Evolutionary conservation across 2,329 filamentous ascomycete genomes (phyloP).

Genomic region (Alternaria postmessia): DNA sequence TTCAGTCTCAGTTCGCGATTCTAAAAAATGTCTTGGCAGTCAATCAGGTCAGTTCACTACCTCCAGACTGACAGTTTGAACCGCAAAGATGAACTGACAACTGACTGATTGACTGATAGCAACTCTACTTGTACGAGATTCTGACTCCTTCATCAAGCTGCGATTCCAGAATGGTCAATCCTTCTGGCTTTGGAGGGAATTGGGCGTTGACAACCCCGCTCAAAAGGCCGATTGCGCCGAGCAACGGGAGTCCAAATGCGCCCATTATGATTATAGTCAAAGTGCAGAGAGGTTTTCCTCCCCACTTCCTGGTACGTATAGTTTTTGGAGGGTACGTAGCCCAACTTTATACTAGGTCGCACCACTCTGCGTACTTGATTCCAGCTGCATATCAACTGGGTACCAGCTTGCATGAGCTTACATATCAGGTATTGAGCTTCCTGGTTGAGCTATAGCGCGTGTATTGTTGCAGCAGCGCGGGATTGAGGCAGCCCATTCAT

Average conservation of each 20-base stretch:
- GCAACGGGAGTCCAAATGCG: conserved; percentile 10
- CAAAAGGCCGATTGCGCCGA: conserved; percentile 26
- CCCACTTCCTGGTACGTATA: background rate
- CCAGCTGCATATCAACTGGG: background rate
- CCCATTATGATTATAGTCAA: conserved; percentile 17
- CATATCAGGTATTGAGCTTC: conserved; percentile 30
- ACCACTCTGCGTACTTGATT: background rate
- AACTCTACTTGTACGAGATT: conserved; percentile 58
- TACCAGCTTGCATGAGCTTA: conserved; percentile 23
- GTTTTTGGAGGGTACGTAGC: background rate
- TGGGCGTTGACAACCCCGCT: conserved; percentile 37
- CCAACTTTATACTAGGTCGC: background rate
- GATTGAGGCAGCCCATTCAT: conserved; percentile 20
- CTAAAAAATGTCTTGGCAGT: no score
- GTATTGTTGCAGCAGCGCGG: conserved; percentile 17
- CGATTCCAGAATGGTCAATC: conserved; percentile 51
- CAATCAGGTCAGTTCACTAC: no score
- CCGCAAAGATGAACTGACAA: no score
- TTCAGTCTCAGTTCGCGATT: no score
- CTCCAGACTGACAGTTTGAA: no score
- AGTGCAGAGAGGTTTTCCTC: background rate
- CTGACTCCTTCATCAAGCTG: conserved; percentile 51
- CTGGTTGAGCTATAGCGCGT: conserved; percentile 31
- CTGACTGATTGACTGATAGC: no score
- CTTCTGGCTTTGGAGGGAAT: conserved; percentile 52